phyloP scores from a whole-genome alignment of 2,329 filamentous ascomycete genomes.

The Dactylella cylindrospora region DNA sequence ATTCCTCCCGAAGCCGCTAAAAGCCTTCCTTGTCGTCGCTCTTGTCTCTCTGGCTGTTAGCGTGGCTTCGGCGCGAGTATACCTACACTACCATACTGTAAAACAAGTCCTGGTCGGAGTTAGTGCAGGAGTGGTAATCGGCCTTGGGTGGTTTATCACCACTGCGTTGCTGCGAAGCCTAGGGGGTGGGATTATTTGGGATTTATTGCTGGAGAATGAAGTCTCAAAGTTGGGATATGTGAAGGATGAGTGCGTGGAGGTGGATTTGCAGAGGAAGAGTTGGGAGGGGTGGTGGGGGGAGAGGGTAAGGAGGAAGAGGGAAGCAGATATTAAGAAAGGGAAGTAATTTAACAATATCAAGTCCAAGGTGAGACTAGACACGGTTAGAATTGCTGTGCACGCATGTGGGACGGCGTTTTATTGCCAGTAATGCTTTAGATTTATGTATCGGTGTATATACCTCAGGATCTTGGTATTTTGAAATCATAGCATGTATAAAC shows the following conservation, averaged over 20 bases:
- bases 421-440: conserved; percentile 3
- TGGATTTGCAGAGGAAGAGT: conserved; percentile 85
- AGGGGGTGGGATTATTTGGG: conserved; percentile 32
- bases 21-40: conserved; percentile 58
- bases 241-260: conserved; percentile 79
- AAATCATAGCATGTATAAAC: too few relatives aligned
- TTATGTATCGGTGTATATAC: too few relatives aligned
- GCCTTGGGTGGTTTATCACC: conserved; percentile 73
- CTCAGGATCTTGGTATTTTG: too few relatives aligned
- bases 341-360: conserved; percentile 1
- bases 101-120: conserved; percentile 83
- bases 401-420: conserved; percentile 16
- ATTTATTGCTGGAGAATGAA: conserved; percentile 66
- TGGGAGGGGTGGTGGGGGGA: conserved; percentile 83
- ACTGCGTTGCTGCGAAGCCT: conserved; percentile 64
- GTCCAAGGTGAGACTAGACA: neutral
- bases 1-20: conserved; percentile 55
- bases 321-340: conserved; percentile 9
- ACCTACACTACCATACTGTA: conserved; percentile 88
- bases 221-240: conserved; percentile 68
- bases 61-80: conserved; percentile 81
- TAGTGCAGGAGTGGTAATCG: conserved; percentile 69
- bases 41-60: conserved; percentile 64
- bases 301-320: conserved; percentile 51
- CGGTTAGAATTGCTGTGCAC: conserved; percentile 3